A percentile compares a stretch with the other conserved stretches of the same genome.
Evolutionary conservation across 805 yeast genomes (phyloP).

Genomic region (Cephaloascus albidus): DNA sequence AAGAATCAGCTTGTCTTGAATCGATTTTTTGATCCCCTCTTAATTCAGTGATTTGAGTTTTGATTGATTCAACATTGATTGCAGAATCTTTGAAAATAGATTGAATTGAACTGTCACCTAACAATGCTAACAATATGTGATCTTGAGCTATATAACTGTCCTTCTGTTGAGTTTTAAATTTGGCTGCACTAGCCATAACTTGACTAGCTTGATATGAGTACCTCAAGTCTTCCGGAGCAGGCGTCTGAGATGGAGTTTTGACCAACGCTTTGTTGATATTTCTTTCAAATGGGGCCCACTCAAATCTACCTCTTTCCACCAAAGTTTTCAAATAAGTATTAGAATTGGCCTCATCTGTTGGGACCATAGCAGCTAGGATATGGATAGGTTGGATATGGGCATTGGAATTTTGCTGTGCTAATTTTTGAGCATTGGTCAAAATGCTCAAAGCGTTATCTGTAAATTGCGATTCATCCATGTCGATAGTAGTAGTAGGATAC

Average conservation of each 20-base stretch:
- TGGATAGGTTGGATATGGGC: constrained; percentile 84
- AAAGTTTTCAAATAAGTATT: constrained; percentile 65
- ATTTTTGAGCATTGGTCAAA: constrained; percentile 66
- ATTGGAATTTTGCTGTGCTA: constrained; percentile 81
- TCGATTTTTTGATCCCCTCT: constrained; percentile 92
- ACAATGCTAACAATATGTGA: constrained; percentile 75
- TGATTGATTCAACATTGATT: constrained; percentile 61
- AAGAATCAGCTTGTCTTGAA: constrained; percentile 88
- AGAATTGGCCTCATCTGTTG: constrained; percentile 40
- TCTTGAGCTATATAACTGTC: constrained; percentile 92
- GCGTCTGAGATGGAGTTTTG: constrained; percentile 77
- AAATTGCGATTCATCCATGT: constrained; percentile 65
- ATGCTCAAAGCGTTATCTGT: constrained; percentile 89
- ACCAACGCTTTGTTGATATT: constrained; percentile 75
- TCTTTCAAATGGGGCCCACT: constrained; percentile 74
- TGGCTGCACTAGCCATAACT: constrained; percentile 63
- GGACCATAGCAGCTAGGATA: constrained; percentile 83
- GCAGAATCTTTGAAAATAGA: constrained; percentile 62
- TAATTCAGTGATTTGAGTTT: constrained; percentile 66
- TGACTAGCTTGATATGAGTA: constrained; percentile 72
- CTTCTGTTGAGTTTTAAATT: constrained; percentile 79
- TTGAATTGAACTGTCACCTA: constrained; percentile 70
- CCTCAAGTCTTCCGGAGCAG: constrained; percentile 77
- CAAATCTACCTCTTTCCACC: constrained; percentile 79
- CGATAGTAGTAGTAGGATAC: too few species aligned